Base-by-base conservation (phyloP, 371 early-diverging fungal species). In the Lichtheimia hyalospora region DNA sequence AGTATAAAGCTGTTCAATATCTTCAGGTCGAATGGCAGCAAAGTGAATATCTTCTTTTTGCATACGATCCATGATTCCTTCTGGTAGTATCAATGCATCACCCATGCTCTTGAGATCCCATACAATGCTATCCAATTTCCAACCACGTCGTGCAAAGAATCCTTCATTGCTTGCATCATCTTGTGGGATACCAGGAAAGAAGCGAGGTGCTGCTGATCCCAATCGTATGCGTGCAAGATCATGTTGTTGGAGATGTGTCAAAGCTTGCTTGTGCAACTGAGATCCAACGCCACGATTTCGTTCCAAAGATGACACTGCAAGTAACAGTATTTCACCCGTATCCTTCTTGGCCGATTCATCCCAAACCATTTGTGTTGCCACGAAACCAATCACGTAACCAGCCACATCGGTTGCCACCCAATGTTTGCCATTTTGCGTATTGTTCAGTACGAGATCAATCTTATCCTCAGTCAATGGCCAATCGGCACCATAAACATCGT, bases 161-260 rank as follows among this genome's bases (percentile, higher is more conserved):
- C 55, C 58, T 54, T 61, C 41, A 28, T 63, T 63, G 3, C 20
- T 21, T 44, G 66, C 40, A 51, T 58, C 46, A 18, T 69, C 57
- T 20, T 69, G 58, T 18, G 78, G 81, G 1, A 81, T 55, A 34
- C 81, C 81, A 53, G 68, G 70, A 50, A 77, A 81, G 64, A 81
- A 74, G n/a, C 81, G 76, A 16, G 81, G 81, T 59, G 74, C 73
- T 2, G 66, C 73, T 21, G 78, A 62, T 3, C 81, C 81, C 2
- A 81, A 56, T 34, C 57, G 60, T 7, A 68, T 50, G 12, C 44
- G 23, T 7, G 15, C 15, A 2, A 41, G 48, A 21, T 28, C 58
- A 0, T 67, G 63, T 25, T 58, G 49, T 5, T 60, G 51, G 34
- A 81, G 52, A n/a, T 59, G 18, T 5, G 64, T 62, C 39, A 77